A percentile compares a stretch with the other conserved stretches of the same genome.
Evolutionary conservation across 192 early-diverging fungal species (phyloP).

Genomic region (Rhizoclosmatium sp.): DNA sequence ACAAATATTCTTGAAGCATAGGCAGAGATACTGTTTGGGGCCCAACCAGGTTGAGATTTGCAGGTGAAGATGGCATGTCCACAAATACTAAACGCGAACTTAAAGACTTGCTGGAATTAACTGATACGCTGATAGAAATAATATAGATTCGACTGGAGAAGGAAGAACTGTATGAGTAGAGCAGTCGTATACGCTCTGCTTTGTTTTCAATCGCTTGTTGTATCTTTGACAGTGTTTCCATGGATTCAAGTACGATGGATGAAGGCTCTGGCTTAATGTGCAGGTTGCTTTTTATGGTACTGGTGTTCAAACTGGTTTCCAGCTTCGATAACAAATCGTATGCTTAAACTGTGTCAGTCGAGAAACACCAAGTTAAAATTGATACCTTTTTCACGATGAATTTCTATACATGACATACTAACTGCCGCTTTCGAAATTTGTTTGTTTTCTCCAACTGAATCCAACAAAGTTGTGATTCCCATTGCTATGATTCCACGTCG

Average conservation of each 20-base stretch:
- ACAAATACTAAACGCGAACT: not conserved
- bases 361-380: not conserved
- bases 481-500: not conserved
- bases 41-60: not conserved
- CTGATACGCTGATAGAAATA: not conserved
- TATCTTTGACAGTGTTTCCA: not conserved
- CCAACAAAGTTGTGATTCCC: not conserved
- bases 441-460: not conserved
- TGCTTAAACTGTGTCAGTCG: not conserved
- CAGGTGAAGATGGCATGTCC: not conserved
- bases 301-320: slow-evolving; percentile 5
- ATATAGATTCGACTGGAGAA: not conserved
- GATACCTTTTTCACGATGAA: not conserved
- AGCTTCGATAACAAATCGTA: not conserved
- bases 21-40: not conserved
- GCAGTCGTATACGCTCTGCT: not conserved
- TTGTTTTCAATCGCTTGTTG: not conserved
- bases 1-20: not conserved
- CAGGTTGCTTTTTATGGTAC: not conserved
- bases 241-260: not conserved
- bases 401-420: not conserved
- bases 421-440: not conserved
- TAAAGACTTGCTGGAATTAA: not conserved
- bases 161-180: not conserved
- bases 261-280: not conserved